Evolutionary conservation across 257 asterid species (phyloP).

Genomic region (Anisodus acutangulus): DNA sequence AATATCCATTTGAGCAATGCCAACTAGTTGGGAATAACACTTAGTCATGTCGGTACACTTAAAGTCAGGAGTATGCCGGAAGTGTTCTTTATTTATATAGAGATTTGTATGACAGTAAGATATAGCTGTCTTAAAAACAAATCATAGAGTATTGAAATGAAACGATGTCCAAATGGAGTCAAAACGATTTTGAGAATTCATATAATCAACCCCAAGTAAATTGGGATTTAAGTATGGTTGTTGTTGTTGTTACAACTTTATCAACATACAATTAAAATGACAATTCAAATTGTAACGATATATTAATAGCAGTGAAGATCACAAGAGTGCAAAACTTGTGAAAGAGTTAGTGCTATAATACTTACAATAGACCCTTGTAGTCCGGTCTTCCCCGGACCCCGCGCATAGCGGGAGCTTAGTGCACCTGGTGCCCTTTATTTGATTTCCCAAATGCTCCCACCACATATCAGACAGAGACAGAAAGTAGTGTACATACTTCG

Average conservation of each 20-base stretch:
- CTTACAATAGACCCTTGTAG: background rate
- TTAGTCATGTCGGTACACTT: background rate
- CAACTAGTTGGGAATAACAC: background rate
- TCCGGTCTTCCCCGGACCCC: no score
- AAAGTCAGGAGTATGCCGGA: background rate
- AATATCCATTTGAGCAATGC: slow-evolving; percentile 14
- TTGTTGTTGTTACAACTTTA: background rate
- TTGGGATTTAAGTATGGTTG: background rate
- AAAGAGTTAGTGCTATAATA: background rate
- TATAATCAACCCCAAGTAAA: slow-evolving; percentile 3
- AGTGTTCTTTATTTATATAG: background rate
- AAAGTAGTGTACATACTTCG: background rate
- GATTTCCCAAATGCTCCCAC: background rate
- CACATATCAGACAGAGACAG: background rate
- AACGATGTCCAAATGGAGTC: background rate
- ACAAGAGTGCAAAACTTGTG: background rate
- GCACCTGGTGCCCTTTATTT: background rate
- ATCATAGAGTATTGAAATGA: background rate
- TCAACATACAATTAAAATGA: background rate
- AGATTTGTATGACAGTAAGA: background rate
- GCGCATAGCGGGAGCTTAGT: no score
- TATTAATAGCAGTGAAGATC: background rate
- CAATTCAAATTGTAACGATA: background rate
- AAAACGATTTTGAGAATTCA: background rate
- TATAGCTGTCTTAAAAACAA: background rate